These are phyloP conservation scores for Lyophyllum semitale DNA, from an alignment of 768 basidiomycete species.

Conservation along the genomic window DNA sequence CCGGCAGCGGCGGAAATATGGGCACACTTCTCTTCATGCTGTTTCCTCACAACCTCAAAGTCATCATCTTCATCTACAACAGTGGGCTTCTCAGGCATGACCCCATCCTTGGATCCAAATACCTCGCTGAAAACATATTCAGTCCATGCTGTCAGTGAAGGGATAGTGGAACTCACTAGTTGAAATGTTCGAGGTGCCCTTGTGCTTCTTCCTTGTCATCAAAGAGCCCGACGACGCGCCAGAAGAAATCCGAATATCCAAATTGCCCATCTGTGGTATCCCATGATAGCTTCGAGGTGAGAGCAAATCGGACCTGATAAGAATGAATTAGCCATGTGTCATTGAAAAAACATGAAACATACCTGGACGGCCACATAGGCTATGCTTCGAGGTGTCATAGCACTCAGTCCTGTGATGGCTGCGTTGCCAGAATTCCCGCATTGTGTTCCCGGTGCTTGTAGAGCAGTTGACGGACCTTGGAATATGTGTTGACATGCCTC, in stretches of 20 bases:
- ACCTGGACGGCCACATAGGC: conserved; percentile 23
- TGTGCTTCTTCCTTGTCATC: neutral
- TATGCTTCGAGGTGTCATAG: conserved; percentile 14
- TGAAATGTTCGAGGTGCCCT: conserved; percentile 5
- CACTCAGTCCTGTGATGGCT: conserved; percentile 7
- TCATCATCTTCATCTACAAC: neutral
- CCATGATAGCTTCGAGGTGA: conserved; percentile 9
- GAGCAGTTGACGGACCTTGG: conserved; percentile 18
- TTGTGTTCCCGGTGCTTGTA: conserved; percentile 11
- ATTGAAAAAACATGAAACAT: neutral
- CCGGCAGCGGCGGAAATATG: neutral
- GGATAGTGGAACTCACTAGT: conserved; percentile 4
- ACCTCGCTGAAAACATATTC: neutral
- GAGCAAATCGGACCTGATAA: conserved; percentile 6
- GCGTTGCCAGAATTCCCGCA: conserved; percentile 18
- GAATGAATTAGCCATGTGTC: neutral
- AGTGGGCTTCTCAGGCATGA: neutral
- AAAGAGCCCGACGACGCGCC: conserved; percentile 6
- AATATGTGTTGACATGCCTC: conserved; percentile 18
- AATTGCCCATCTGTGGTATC: conserved; percentile 2
- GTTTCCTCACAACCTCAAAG: neutral
- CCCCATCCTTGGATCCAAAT: neutral
- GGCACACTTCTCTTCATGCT: conserved; percentile 2
- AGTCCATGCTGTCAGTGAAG: neutral
- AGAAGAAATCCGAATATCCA: conserved; percentile 12